These are phyloP conservation scores for Aureobasidium sp. DNA, from an alignment of 2,329 filamentous ascomycete genomes.

Conservation along the genomic window DNA sequence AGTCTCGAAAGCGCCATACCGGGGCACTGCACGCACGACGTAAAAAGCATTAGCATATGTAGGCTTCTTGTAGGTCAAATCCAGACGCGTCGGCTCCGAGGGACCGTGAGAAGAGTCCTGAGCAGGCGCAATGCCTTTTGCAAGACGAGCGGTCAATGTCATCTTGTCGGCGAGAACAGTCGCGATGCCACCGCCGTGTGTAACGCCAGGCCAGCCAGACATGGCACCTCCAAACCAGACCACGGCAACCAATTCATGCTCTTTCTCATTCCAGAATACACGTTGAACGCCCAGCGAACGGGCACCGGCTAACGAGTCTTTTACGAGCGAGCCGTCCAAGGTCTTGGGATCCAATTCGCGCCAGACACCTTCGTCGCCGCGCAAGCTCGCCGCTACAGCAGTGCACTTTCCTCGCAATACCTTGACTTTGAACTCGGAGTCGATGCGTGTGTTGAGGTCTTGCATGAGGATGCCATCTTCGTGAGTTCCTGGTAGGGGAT, in stretches of 20 bases:
- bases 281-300: conserved; percentile 44
- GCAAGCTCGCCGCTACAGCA: conserved; percentile 20
- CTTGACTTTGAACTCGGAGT: conserved; percentile 42
- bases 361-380: conserved; percentile 15
- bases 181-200: conserved; percentile 63
- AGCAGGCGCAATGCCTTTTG: not conserved
- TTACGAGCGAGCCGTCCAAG: not conserved
- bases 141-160: conserved; percentile 56
- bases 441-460: conserved; percentile 36
- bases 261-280: conserved; percentile 54
- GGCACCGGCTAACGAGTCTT: conserved; percentile 27
- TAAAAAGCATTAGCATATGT: conserved; percentile 56
- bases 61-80: conserved; percentile 54
- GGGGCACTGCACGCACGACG: conserved; percentile 45
- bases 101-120: conserved; percentile 1
- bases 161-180: conserved; percentile 63
- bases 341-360: conserved; percentile 11
- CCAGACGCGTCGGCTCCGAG: conserved; percentile 31
- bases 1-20: conserved; percentile 18
- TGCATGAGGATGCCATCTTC: conserved; percentile 36
- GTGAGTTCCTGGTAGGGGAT: conserved; percentile 32
- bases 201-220: conserved; percentile 61
- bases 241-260: conserved; percentile 53
- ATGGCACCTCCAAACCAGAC: conserved; percentile 59
- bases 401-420: conserved; percentile 37